Evolutionary conservation across 495 filamentous ascomycete genomes (phyloP).

Genomic region (Lasiosphaeriaceae sp.): DNA sequence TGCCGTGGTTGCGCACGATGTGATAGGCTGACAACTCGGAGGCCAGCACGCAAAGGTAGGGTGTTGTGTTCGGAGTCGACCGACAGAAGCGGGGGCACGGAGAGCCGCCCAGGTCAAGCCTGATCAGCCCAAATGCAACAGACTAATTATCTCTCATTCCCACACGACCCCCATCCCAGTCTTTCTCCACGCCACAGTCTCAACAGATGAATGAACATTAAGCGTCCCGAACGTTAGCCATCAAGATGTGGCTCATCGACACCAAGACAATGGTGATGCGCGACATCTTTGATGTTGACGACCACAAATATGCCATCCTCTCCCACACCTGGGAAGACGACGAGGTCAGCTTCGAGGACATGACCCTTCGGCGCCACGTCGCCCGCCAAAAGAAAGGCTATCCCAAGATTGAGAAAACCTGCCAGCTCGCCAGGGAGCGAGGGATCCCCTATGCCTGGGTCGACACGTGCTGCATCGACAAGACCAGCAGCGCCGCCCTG

Average conservation of each 20-base stretch:
- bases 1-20: no score
- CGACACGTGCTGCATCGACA: constrained; percentile 9
- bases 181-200: no score
- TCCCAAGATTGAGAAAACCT: background rate
- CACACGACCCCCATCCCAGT: no score
- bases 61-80: no score
- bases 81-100: no score
- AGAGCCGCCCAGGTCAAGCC: no score
- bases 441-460: background rate
- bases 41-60: no score
- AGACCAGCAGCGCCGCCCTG: constrained; percentile 4
- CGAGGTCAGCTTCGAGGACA: background rate
- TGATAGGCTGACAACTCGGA: no score
- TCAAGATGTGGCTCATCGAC: constrained; percentile 3
- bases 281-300: background rate
- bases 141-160: no score
- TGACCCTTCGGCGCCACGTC: background rate
- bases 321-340: constrained; percentile 7
- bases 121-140: no score
- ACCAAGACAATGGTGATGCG: background rate
- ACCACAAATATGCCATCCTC: constrained; percentile 3
- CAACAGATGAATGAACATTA: no score
- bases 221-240: no score
- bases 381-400: background rate
- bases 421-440: background rate